These are phyloP conservation scores for Saprolegnia parasitica DNA, from an alignment of 352 stramenopile species.

Conservation along the genomic window DNA sequence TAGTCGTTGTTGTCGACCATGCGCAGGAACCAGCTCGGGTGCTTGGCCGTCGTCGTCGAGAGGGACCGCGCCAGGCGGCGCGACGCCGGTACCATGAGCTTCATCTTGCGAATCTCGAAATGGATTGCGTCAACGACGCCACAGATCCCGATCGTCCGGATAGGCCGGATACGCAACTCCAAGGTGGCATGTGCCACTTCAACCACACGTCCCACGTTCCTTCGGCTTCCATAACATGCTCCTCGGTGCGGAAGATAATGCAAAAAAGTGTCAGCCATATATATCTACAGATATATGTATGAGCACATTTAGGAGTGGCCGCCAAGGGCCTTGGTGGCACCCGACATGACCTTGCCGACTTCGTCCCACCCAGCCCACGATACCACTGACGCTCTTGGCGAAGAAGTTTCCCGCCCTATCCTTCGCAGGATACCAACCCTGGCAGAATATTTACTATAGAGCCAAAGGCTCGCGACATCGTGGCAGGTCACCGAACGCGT, in stretches of 20 bases:
- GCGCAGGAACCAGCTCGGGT: conserved; percentile 56
- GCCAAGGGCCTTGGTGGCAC: too few relatives aligned
- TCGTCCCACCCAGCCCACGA: too few relatives aligned
- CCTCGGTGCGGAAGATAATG: background rate
- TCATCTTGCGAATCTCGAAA: conserved; percentile 20
- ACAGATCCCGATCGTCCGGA: conserved; percentile 7
- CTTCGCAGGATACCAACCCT: too few relatives aligned
- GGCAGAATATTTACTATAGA: too few relatives aligned
- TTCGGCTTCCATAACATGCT: background rate
- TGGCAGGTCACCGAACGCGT: too few relatives aligned
- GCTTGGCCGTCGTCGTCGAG: conserved; percentile 23
- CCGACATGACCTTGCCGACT: too few relatives aligned
- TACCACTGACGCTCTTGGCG: too few relatives aligned
- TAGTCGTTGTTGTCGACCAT: conserved; percentile 75
- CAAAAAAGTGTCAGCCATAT: too few relatives aligned
- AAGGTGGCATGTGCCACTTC: background rate
- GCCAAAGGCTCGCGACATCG: too few relatives aligned
- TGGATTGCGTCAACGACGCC: conserved; percentile 7
- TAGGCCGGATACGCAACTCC: background rate
- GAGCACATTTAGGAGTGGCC: too few relatives aligned
- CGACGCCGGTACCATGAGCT: background rate
- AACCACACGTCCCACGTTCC: background rate
- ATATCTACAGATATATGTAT: background rate
- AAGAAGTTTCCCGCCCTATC: too few relatives aligned
- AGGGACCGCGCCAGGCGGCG: conserved; percentile 1